Conservation (phyloP, 345 rosid species). For the Excoecaria agallocha region DNA sequence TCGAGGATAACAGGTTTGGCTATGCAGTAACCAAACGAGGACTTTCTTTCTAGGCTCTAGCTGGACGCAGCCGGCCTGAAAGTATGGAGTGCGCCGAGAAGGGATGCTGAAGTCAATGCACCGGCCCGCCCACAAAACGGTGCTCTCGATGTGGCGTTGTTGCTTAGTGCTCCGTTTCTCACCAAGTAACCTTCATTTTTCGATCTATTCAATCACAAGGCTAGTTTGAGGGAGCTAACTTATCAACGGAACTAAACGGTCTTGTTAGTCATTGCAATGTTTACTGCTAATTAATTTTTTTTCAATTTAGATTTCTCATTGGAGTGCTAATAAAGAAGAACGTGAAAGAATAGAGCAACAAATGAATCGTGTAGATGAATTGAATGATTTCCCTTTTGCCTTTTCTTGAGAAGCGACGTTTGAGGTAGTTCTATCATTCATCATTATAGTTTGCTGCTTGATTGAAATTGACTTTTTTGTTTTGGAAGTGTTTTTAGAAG, state of each 20-base stretch:
- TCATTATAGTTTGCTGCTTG: not conserved
- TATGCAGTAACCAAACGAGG: not conserved
- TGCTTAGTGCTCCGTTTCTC: conserved; percentile 78
- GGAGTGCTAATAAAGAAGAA: conserved; percentile 79
- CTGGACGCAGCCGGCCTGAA: not conserved
- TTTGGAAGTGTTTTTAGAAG: conserved; percentile 43
- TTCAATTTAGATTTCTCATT: conserved; percentile 47
- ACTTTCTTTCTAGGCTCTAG: not conserved
- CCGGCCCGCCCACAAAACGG: conserved; percentile 57
- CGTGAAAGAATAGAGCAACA: conserved; percentile 78
- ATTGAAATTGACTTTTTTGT: conserved; percentile 1
- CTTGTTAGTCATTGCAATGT: not conserved
- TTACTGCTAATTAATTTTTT: not conserved
- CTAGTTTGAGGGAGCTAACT: not conserved
- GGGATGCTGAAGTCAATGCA: conserved; percentile 59
- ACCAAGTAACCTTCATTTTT: conserved; percentile 46
- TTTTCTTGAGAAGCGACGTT: conserved; percentile 64
- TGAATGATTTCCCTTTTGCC: conserved; percentile 78
- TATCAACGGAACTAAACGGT: not conserved
- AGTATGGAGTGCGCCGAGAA: conserved; percentile 80
- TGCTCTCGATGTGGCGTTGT: conserved; percentile 80
- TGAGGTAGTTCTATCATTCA: conserved; percentile 35
- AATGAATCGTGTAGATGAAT: conserved; percentile 55
- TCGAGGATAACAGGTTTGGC: not conserved
- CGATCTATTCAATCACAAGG: not conserved